phyloP scores from a whole-genome alignment of 2,329 filamentous ascomycete genomes.

The Fusarium gaditjirri region DNA sequence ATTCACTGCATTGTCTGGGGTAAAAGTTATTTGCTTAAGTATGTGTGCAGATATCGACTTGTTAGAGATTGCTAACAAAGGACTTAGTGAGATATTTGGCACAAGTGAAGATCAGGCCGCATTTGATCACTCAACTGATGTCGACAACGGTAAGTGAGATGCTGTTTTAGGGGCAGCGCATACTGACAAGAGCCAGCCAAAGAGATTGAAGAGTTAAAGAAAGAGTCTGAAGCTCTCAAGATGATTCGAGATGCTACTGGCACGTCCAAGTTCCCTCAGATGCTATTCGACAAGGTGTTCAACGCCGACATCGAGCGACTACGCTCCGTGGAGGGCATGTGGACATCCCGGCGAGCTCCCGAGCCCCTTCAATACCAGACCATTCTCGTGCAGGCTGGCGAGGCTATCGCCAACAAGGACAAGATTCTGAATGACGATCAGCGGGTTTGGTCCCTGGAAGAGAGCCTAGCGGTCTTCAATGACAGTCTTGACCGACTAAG shows the following conservation, averaged over 20 bases:
- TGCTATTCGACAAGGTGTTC: slow-evolving; percentile 95
- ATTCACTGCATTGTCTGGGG: slow-evolving; percentile 99
- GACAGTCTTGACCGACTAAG: slow-evolving; percentile 84
- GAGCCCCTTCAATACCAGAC: slow-evolving; percentile 76
- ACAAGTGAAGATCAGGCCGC: slow-evolving; percentile 86
- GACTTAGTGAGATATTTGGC: slow-evolving; percentile 82
- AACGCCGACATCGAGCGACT: slow-evolving; percentile 84
- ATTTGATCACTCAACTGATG: slow-evolving; percentile 82
- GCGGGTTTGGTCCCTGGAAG: slow-evolving; percentile 79
- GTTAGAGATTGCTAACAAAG: slow-evolving; percentile 7
- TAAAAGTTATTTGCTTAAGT: slow-evolving; percentile 92
- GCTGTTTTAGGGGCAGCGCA: too few relatives aligned
- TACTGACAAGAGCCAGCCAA: slow-evolving; percentile 55
- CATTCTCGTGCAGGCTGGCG: slow-evolving; percentile 63
- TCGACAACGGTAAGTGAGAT: slow-evolving; percentile 73
- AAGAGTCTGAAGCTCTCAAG: slow-evolving; percentile 85
- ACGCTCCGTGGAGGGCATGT: slow-evolving; percentile 93
- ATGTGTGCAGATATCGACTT: slow-evolving; percentile 43
- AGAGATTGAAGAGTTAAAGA: slow-evolving; percentile 88
- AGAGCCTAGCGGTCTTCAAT: slow-evolving; percentile 87
- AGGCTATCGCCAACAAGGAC: slow-evolving; percentile 62
- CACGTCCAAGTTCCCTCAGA: slow-evolving; percentile 77
- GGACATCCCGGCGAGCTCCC: slow-evolving; percentile 84
- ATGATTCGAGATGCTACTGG: slow-evolving; percentile 85
- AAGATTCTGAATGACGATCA: slow-evolving; percentile 74